A percentile compares a stretch with the other conserved stretches of the same genome.
Evolutionary conservation across 371 early-diverging fungal genomes (phyloP).

Genomic region (Coemansia sp.): DNA sequence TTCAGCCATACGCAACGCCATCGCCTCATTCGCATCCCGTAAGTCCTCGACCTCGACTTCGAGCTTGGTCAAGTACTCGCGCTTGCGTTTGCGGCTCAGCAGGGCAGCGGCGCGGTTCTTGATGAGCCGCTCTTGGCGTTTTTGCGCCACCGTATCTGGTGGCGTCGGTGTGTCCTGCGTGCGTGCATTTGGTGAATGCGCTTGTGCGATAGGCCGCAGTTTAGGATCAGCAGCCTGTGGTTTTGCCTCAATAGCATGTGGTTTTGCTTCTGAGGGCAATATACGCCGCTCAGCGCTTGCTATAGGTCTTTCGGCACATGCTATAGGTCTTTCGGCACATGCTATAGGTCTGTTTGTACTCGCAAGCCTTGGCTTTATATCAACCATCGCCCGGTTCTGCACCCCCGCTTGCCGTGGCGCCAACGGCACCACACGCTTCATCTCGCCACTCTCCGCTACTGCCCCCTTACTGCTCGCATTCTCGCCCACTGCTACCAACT

Average conservation of each 20-base stretch:
- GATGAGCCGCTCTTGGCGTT: slow-evolving; percentile 82
- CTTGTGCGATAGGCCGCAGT: slow-evolving; percentile 28
- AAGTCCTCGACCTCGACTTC: slow-evolving; percentile 69
- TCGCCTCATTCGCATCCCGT: slow-evolving; percentile 59
- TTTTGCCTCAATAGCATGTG: neutral
- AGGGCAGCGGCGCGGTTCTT: slow-evolving; percentile 92
- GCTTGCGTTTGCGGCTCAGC: slow-evolving; percentile 81
- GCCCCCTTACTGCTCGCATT: neutral
- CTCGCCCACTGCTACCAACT: slow-evolving; percentile 19
- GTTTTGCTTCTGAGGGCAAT: neutral
- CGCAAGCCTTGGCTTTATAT: neutral
- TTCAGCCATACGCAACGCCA: slow-evolving; percentile 59
- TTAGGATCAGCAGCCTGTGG: neutral
- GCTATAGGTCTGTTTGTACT: too few species aligned
- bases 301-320: too few species aligned
- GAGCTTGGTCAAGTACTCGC: slow-evolving; percentile 76
- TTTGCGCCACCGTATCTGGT: slow-evolving; percentile 47
- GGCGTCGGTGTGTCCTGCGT: slow-evolving; percentile 3
- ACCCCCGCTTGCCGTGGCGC: slow-evolving; percentile 17
- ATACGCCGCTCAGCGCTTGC: neutral
- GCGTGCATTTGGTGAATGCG: slow-evolving; percentile 16
- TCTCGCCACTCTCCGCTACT: neutral
- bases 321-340: too few species aligned
- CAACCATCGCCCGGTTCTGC: slow-evolving; percentile 35
- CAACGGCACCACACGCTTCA: slow-evolving; percentile 1